These are phyloP conservation scores for Selaginella moellendorffii DNA, from an alignment of 75 land plant species.

Conservation along the genomic window DNA sequence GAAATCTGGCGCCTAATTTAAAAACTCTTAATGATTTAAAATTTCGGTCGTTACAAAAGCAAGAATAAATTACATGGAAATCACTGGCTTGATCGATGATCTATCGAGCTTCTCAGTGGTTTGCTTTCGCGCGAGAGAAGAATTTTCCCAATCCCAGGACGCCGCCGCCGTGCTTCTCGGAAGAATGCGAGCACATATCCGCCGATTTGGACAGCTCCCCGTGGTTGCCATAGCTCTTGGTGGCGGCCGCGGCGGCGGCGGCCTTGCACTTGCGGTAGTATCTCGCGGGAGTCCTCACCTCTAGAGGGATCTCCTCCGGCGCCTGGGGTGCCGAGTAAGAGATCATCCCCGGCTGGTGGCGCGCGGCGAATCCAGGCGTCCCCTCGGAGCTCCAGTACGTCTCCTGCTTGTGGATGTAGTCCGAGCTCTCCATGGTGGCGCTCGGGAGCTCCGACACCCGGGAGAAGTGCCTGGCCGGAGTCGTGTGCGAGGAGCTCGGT, in stretches of 20 bases:
- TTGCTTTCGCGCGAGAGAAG: background rate
- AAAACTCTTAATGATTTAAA: too few species aligned
- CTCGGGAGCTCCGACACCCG: too few species aligned
- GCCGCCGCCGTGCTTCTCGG: background rate
- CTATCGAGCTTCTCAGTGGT: background rate
- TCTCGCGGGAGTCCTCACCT: background rate
- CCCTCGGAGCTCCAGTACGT: slow-evolving; percentile 1
- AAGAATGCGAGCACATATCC: background rate
- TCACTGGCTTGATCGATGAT: too few species aligned
- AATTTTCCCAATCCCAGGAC: background rate
- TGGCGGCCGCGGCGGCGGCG: background rate
- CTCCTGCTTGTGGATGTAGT: background rate
- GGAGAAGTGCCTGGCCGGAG: background rate
- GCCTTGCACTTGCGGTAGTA: background rate
- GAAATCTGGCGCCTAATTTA: too few species aligned
- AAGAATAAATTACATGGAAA: too few species aligned
- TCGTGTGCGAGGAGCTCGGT: too few species aligned
- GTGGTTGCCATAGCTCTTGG: too few species aligned
- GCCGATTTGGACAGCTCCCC: background rate
- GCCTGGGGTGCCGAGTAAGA: too few species aligned
- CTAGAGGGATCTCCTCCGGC: background rate
- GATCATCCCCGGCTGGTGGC: too few species aligned
- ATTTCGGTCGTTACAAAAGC: too few species aligned
- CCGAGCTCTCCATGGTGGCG: background rate
- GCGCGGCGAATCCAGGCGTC: background rate